phyloP scores from a whole-genome alignment of 108 stramenopile species.

The Nitzschia sp. region DNA sequence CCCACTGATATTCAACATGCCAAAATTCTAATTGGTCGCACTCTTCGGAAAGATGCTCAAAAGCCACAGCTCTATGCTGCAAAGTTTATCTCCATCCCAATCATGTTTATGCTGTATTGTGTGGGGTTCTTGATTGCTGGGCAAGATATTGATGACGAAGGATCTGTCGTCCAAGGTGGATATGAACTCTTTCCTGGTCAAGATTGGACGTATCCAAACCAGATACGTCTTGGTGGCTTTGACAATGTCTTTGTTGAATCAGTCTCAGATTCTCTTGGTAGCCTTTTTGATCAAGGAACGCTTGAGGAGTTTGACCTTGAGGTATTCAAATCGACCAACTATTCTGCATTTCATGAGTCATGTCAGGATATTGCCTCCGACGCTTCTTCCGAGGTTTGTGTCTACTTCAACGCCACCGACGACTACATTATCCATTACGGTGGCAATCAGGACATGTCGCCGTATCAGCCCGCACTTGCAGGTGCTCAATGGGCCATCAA shows the following conservation, averaged over 20 bases:
- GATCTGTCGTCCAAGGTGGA: neutral
- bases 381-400: constrained; percentile 19
- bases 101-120: constrained; percentile 35
- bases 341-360: neutral
- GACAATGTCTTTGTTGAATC: constrained; percentile 2
- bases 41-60: constrained; percentile 27
- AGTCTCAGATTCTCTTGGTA: neutral
- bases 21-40: constrained; percentile 25
- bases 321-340: neutral
- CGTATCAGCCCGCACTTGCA: constrained; percentile 18
- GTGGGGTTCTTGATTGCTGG: constrained; percentile 29
- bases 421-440: constrained; percentile 29
- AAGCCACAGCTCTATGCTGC: constrained; percentile 20
- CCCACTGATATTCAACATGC: constrained; percentile 31
- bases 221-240: constrained; percentile 1
- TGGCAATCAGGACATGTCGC: constrained; percentile 17
- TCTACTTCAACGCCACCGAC: constrained; percentile 22
- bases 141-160: constrained; percentile 13
- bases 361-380: constrained; percentile 10
- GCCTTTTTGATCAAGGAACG: neutral
- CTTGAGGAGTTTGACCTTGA: neutral
- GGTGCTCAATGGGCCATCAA: constrained; percentile 39
- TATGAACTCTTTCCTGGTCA: constrained; percentile 2
- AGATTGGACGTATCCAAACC: constrained; percentile 2
- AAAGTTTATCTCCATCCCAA: constrained; percentile 22